A percentile compares a stretch with the other conserved stretches of the same genome.
These are phyloP conservation scores for Tetrahymena malaccensis DNA, from an alignment of 73 alveolate species.

Conservation along the genomic window DNA sequence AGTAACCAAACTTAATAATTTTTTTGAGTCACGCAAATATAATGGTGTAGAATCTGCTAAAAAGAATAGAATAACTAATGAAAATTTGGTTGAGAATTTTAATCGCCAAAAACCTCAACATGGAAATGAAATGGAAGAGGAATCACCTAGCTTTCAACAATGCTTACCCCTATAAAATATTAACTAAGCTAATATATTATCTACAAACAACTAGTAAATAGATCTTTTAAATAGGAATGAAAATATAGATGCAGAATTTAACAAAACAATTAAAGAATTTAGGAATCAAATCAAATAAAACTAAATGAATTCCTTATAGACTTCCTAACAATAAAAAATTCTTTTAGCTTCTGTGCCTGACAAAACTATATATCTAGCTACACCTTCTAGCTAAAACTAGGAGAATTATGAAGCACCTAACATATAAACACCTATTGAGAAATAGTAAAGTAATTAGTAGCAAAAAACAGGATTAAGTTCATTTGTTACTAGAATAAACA, in stretches of 20 bases:
- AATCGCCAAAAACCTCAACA: not conserved
- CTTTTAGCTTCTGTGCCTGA: not conserved
- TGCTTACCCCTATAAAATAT: not conserved
- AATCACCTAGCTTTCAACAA: not conserved
- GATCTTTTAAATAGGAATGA: not conserved
- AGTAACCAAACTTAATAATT: not conserved
- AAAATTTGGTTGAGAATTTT: not conserved
- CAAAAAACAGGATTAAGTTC: not conserved
- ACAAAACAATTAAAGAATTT: not conserved
- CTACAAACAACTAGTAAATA: not conserved
- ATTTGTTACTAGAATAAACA: not conserved
- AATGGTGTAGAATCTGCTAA: not conserved
- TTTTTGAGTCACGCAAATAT: not conserved
- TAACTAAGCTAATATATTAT: not conserved
- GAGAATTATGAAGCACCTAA: not conserved
- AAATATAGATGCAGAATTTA: not conserved
- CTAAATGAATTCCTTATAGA: not conserved
- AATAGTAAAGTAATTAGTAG: not conserved
- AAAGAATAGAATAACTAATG: not conserved
- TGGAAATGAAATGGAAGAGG: not conserved
- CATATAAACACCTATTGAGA: not conserved
- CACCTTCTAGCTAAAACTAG: not conserved
- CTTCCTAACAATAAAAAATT: not conserved
- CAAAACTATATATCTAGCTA: not conserved
- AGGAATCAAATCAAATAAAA: not conserved